phyloP scores from a whole-genome alignment of 176 grass and related monocot genomes.

The Oryza australiensis region DNA sequence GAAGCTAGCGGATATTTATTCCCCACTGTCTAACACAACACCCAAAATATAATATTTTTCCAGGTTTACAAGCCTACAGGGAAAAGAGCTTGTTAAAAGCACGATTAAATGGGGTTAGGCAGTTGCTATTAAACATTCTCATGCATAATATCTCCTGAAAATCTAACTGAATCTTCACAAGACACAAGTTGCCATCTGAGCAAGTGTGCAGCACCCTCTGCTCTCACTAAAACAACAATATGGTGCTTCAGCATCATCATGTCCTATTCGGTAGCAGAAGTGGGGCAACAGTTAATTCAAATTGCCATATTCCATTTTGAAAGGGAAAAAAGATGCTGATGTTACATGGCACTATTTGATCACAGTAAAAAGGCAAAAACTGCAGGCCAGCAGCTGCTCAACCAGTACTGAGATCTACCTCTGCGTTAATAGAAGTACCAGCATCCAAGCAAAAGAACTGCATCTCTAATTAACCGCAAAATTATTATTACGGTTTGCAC shows the following conservation, averaged over 20 bases:
- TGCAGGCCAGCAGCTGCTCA: not conserved
- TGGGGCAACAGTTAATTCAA: not conserved
- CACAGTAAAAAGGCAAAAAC: not conserved
- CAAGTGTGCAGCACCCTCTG: not conserved
- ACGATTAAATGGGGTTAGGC: not conserved
- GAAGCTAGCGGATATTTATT: not conserved
- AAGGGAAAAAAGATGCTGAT: not conserved
- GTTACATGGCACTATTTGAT: not conserved
- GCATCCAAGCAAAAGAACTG: not conserved
- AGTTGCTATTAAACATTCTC: not conserved
- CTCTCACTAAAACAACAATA: constrained; percentile 16
- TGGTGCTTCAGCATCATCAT: constrained; percentile 13
- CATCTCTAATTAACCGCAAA: not conserved
- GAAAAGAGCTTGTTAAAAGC: not conserved
- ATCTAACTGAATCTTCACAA: constrained; percentile 3
- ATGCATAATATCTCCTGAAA: not conserved
- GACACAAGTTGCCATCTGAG: constrained; percentile 12
- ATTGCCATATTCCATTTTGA: not conserved
- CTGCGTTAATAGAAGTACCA: not conserved
- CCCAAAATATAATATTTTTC: not conserved
- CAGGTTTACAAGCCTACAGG: not conserved
- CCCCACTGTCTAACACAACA: not conserved
- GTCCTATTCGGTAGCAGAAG: not conserved
- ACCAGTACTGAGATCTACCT: constrained; percentile 24
- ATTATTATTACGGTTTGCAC: not conserved